Conservation (phyloP, 768 basidiomycete species). For the Collybia nuda region DNA sequence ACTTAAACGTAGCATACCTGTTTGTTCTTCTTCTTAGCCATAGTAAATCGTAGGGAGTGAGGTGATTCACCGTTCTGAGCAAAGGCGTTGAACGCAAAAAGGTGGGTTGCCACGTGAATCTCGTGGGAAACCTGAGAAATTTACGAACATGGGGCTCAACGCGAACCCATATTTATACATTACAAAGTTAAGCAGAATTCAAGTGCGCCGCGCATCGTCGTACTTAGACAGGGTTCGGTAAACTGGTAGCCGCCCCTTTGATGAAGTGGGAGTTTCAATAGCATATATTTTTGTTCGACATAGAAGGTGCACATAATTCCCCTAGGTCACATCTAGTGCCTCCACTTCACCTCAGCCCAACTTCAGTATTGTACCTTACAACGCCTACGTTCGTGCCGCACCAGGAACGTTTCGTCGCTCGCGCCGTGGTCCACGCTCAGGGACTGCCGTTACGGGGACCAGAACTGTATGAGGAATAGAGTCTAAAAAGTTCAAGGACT, state of each 20-base stretch:
- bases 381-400: conserved; percentile 51
- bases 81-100: too few species aligned
- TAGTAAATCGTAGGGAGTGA: conserved; percentile 16
- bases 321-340: conserved; percentile 2
- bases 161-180: too few species aligned
- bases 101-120: too few species aligned
- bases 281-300: conserved; percentile 14
- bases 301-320: conserved; percentile 4
- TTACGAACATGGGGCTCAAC: too few species aligned
- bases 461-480: conserved; percentile 77
- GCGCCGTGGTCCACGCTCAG: conserved; percentile 71
- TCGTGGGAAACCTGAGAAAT: not conserved
- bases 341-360: not conserved
- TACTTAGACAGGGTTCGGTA: too few species aligned
- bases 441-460: conserved; percentile 57
- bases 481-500: conserved; percentile 86
- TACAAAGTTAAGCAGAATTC: too few species aligned
- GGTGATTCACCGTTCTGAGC: too few species aligned
- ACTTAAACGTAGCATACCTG: conserved; percentile 33
- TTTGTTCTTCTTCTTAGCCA: conserved; percentile 65
- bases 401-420: conserved; percentile 83
- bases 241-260: too few species aligned
- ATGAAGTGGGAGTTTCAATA: not conserved
- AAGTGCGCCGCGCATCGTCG: too few species aligned
- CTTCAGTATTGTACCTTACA: not conserved